These are phyloP conservation scores for Phytophthora lateralis DNA, from an alignment of 352 stramenopile species.

Conservation along the genomic window DNA sequence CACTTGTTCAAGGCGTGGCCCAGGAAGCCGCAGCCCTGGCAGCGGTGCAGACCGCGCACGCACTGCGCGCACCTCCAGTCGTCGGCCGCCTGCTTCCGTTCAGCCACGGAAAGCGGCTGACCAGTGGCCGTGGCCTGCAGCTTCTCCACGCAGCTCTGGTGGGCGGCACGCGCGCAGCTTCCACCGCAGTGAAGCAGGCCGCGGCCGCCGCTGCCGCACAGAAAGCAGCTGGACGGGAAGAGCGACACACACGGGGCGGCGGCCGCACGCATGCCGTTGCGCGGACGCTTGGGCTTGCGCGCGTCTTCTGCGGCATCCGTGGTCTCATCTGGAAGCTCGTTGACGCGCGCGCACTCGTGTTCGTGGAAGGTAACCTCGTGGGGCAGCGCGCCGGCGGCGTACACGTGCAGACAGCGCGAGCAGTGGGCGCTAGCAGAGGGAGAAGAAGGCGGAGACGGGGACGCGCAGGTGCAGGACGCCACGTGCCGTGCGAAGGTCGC, in stretches of 20 bases:
- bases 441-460: constrained; percentile 14
- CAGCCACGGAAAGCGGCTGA: constrained; percentile 18
- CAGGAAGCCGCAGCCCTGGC: constrained; percentile 73
- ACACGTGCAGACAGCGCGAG: constrained; percentile 68
- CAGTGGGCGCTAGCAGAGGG: constrained; percentile 40
- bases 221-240: constrained; percentile 60
- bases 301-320: not conserved
- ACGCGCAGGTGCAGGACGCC: constrained; percentile 56
- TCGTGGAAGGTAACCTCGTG: constrained; percentile 82
- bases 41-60: constrained; percentile 56
- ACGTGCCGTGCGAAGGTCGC: constrained; percentile 64
- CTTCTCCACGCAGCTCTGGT: constrained; percentile 65
- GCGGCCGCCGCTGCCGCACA: constrained; percentile 58
- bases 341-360: constrained; percentile 74
- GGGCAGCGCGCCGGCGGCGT: constrained; percentile 42
- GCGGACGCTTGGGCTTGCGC: constrained; percentile 34
- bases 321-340: constrained; percentile 30
- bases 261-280: constrained; percentile 15
- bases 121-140: constrained; percentile 36
- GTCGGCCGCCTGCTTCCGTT: constrained; percentile 41
- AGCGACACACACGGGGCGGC: constrained; percentile 36
- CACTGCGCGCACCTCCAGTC: constrained; percentile 77
- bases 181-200: constrained; percentile 63
- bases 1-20: constrained; percentile 65
- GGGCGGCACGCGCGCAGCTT: constrained; percentile 62